These are phyloP conservation scores for Globisporangium ultimum DNA, from an alignment of 352 stramenopile genomes.

Conservation along the genomic window DNA sequence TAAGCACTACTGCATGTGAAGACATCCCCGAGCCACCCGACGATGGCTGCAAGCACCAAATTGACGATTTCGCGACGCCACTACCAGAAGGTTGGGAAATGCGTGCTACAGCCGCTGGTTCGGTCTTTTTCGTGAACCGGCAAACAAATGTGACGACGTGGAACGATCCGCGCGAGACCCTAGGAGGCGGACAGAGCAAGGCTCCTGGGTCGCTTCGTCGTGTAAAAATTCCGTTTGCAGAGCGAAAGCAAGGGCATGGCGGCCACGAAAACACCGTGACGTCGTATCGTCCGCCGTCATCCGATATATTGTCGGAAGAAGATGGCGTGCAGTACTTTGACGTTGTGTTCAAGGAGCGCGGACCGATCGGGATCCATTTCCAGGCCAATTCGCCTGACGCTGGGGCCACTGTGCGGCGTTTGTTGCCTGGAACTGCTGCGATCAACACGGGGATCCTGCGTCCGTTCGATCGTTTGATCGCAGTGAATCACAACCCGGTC, in stretches of 20 bases:
- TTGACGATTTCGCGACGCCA: conserved; percentile 75
- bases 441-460: conserved; percentile 40
- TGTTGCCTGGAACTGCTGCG: conserved; percentile 61
- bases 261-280: conserved; percentile 12
- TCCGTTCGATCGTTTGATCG: conserved; percentile 66
- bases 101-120: conserved; percentile 60
- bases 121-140: conserved; percentile 79
- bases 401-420: conserved; percentile 54
- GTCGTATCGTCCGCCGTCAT: neutral
- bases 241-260: conserved; percentile 2
- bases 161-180: conserved; percentile 49
- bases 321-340: conserved; percentile 35
- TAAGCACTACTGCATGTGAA: conserved; percentile 19
- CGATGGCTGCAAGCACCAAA: conserved; percentile 54
- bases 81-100: conserved; percentile 79
- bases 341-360: conserved; percentile 71
- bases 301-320: neutral
- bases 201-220: conserved; percentile 1
- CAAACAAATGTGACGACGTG: conserved; percentile 73
- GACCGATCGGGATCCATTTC: conserved; percentile 80
- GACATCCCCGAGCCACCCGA: conserved; percentile 48
- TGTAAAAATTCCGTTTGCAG: conserved; percentile 7
- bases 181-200: conserved; percentile 6
- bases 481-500: conserved; percentile 73
- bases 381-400: conserved; percentile 68